phyloP scores from a whole-genome alignment of 169 alveolate species.

The Plasmodium inui region DNA sequence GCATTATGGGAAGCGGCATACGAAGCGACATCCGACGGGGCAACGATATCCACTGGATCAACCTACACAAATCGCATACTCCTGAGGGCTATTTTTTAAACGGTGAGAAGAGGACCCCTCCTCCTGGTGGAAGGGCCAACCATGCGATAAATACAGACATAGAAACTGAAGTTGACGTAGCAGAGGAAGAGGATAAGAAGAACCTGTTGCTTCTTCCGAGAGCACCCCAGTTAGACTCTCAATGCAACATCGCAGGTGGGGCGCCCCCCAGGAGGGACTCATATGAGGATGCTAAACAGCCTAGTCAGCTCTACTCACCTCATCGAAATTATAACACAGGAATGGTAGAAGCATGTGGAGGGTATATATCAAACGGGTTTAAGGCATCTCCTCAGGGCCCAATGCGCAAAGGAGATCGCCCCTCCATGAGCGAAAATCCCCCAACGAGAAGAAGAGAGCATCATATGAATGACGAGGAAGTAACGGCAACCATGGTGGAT shows the following conservation, averaged over 20 bases:
- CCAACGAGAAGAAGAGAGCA: background rate
- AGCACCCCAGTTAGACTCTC: background rate
- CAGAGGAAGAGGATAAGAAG: background rate
- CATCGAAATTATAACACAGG: background rate
- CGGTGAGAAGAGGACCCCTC: background rate
- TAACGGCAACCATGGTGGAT: conserved; percentile 5
- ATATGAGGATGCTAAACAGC: background rate
- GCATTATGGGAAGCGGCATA: background rate
- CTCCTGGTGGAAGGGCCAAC: background rate
- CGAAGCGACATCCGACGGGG: background rate
- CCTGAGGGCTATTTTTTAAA: background rate
- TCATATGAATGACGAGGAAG: background rate
- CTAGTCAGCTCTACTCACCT: background rate
- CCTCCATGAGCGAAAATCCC: background rate
- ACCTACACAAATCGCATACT: background rate
- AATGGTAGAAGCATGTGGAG: background rate
- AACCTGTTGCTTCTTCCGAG: background rate
- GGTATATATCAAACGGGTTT: background rate
- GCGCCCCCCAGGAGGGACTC: background rate
- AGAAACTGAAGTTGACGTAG: background rate
- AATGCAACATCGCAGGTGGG: background rate
- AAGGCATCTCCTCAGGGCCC: background rate
- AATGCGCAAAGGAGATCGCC: background rate
- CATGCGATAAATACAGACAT: background rate
- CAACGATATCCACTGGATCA: background rate